Base-by-base conservation (phyloP, 768 basidiomycete species). In the Glaciozyma martinii region DNA sequence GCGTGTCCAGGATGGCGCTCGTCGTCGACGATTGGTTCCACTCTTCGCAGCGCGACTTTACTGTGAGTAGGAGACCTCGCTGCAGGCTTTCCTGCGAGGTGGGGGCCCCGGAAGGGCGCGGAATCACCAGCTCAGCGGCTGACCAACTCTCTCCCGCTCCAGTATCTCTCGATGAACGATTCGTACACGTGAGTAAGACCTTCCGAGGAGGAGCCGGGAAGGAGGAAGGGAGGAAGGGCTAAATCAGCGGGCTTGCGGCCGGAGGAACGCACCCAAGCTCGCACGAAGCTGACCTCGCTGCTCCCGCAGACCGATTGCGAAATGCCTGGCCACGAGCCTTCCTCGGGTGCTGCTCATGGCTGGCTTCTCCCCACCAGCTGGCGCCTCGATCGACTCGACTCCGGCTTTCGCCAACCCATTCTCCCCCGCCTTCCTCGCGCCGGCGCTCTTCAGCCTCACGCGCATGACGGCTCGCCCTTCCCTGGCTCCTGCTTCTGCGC, bases 21-120 rank as follows among this genome's bases (percentile, higher is more conserved):
- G 29, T 63, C 27, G 47, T 63, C 5, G 56, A 65, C 10, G 67
- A 68, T 55, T 68, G 63, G 64, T 68, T 68, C 46, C 67, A 68
- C 25, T 9, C 42, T 3, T 43, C 42, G 2, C 67, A 68, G 59
- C 16, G 67, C 16, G 67, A 68, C 61, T 68, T 68, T 15, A 68
- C 16, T 65, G 63, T 60, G 25, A 32, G 59, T 30, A 23, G 7
- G 7, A 37, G 10, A 16, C 5, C 15, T n/a, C n/a, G 12, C 13
- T n/a, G 15, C 18, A 19, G 47, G n/a, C 61, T 68, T 68, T 15
- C 65, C 16, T 65, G 63, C 56, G 25, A 32, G 59, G n/a, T 23
- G 7, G 46, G 46, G 23, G 19, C 23, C 13, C 21, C 49, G 49
- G 9, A 12, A 13, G n/a, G 49, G 10, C 12, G 23, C 13, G 3